Evolutionary conservation across 345 rosid species (phyloP), one percentile per base, ranked within the genome.

Genomic region (Boechera retrofracta): DNA sequence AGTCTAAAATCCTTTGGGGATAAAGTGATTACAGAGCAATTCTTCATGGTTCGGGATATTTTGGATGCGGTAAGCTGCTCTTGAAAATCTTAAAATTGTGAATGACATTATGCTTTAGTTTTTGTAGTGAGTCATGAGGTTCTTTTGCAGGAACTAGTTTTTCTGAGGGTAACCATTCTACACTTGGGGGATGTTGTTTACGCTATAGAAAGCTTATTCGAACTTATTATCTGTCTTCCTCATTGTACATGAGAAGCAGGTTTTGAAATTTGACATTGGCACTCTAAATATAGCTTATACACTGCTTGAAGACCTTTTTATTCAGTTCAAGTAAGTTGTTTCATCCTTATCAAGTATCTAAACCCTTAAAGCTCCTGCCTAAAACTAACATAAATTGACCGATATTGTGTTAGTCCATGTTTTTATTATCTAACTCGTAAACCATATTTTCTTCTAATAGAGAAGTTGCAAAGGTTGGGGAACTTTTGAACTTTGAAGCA

Each of bases 381-480:
- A 13, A 44, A 44, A 12, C n/a, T 44, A 41, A 12, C n/a, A 44
- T 44, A 44, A 44, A 12, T 12, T 44, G 15, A 74, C 41, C 6
- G 42, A 44, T 29, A n/a, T 6, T 33, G 75, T 55, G 26, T n/a
- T 21, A 52, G 7, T 76, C 21, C 38, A 4, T 9, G 12, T 36
- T 24, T 3, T 64, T 16, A 38, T 10, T 38, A 13, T 39, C 41
- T 16, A 29, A 71, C 13, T 29, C 12, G 9, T 39, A 10, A 67
- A 36, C 55, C 51, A 41, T 52, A 21, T 6, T 7, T 12, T 60
- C 8, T 68, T 29, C 6, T 5, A 73, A 24, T 54, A 93, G 98
- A 80, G 89, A 59, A 83, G 90, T 88, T 58, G 89, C 96, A 39
- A 87, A 78, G 72, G 86, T 82, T 79, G 97, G 94, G 52, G 89